Base-by-base conservation (phyloP, 116 monocot genomes). In the Zostera marina region DNA sequence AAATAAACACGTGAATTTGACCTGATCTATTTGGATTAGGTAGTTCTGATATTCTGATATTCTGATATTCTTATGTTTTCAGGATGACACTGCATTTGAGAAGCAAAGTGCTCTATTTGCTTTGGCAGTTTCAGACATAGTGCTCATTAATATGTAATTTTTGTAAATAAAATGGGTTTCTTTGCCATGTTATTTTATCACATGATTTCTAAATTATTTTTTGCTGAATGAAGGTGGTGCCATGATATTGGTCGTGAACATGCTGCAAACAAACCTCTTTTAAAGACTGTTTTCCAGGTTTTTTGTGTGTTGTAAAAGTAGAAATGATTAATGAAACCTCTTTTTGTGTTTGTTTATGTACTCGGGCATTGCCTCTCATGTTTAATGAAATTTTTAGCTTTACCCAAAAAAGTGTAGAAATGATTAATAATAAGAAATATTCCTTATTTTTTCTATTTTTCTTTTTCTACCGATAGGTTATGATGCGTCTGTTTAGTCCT, bases 231-330 rank as follows among this genome's bases (percentile, higher is more conserved):
- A 61, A 94, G 96, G 96, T 96, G 96, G 96, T 96, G 96, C 59
- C 96, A 96, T 83, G 96, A 96, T 71, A 85, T 96, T 82, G 96
- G 96, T n/a, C 75, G 96, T 47, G 96, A 96, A 68, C 96, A 96
- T 32, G 96, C 96, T 76, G 96, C 89, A 54, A 89, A 96, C 57
- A 96, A 84, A 58, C 90, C 96, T 72, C 90, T 96, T 62, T 39
- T 96, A 22, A 96, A 96, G 76, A 96, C 96, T 11, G 96, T 96
- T 38, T 96, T 96, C 66, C 96, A 96, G 83, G 96, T 58, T 38
- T 41, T 38, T 41, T 47, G 47, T 14, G 47, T 47, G 45, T 47
- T 47, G 16, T 47, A n/a, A 47, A 16, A 47, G 16, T 4, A 47
- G 13, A n/a, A 47, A 16, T 47, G 11, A n/a, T n/a, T 16, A n/a